Percentiles rank a stretch among this genome's conserved stretches.
phyloP scores from a whole-genome alignment of 352 stramenopile species.

The Phytopythium vexans region DNA sequence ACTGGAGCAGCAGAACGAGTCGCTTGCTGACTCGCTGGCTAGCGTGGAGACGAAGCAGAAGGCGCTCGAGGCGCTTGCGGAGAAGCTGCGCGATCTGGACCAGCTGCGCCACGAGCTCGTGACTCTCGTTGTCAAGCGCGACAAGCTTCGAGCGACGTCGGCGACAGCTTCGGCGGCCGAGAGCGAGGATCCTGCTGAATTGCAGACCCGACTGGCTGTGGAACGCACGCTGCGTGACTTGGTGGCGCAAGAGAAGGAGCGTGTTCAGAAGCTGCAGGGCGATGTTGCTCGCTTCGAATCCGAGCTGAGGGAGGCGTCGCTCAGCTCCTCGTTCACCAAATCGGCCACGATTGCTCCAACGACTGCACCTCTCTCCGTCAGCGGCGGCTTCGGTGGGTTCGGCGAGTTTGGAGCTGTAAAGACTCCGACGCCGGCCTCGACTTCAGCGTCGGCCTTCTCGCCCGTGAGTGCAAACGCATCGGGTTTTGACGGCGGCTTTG shows the following conservation, averaged over 20 bases:
- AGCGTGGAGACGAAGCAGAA: slow-evolving; percentile 63
- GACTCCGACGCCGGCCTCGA: slow-evolving; percentile 3
- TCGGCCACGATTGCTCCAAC: slow-evolving; percentile 13
- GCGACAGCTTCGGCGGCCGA: not conserved
- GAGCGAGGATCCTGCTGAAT: slow-evolving; percentile 18
- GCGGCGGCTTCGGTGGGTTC: slow-evolving; percentile 15
- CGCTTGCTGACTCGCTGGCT: slow-evolving; percentile 33
- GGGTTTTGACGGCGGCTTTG: slow-evolving; percentile 8
- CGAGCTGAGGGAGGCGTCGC: slow-evolving; percentile 42
- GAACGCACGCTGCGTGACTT: slow-evolving; percentile 50
- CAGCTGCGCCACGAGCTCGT: slow-evolving; percentile 73
- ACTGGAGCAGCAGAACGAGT: slow-evolving; percentile 58
- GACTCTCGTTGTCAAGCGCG: slow-evolving; percentile 60
- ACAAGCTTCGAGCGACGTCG: slow-evolving; percentile 32
- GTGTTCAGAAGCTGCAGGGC: slow-evolving; percentile 46
- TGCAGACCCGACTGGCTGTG: slow-evolving; percentile 32
- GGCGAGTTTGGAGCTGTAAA: slow-evolving; percentile 19
- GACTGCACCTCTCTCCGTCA: not conserved
- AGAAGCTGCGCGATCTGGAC: slow-evolving; percentile 68
- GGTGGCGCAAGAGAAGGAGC: slow-evolving; percentile 52
- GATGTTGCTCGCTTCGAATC: slow-evolving; percentile 49
- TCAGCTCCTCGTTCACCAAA: slow-evolving; percentile 34
- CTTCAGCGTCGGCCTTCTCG: not conserved
- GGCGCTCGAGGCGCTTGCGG: slow-evolving; percentile 51
- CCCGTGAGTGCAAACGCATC: not conserved